Conservation (phyloP, 129 eudicot species). For the Flaveria ramosissima region DNA sequence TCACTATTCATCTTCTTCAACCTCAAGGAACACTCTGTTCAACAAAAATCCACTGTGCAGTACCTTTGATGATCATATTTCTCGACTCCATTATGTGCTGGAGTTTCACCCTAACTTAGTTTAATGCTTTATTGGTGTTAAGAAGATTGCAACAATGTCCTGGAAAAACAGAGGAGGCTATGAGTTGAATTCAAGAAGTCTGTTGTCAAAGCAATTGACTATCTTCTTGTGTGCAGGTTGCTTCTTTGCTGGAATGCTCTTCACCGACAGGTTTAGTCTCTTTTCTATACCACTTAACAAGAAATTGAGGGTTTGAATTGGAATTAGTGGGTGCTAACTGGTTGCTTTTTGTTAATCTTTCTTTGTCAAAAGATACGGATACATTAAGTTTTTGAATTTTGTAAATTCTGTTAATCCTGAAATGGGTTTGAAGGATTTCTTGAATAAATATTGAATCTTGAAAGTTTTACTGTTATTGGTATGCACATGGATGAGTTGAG, state of each 20-base stretch:
- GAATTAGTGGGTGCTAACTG: constrained; percentile 17
- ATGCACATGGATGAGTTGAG: too few species aligned
- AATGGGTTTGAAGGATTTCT: neutral
- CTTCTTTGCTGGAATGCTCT: constrained; percentile 95
- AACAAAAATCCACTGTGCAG: too few species aligned
- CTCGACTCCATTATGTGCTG: constrained; percentile 21
- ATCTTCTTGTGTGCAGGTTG: constrained; percentile 73
- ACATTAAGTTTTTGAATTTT: neutral
- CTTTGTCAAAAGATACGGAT: constrained; percentile 1
- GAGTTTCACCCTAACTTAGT: constrained; percentile 25
- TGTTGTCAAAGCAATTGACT: constrained; percentile 59
- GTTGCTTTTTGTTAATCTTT: constrained; percentile 14
- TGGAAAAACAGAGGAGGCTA: constrained; percentile 62
- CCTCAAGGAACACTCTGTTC: too few species aligned
- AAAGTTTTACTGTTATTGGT: neutral
- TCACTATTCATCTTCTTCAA: too few species aligned
- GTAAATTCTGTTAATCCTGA: constrained; percentile 15
- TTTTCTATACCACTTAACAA: constrained; percentile 26
- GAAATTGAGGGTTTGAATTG: constrained; percentile 15
- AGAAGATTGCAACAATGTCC: constrained; percentile 45
- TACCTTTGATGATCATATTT: too few species aligned
- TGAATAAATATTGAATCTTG: neutral
- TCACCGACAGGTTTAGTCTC: constrained; percentile 80
- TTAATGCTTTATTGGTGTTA: constrained; percentile 4
- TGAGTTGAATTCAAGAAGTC: constrained; percentile 50